Percentiles rank a stretch among this genome's conserved stretches.
phyloP scores from a whole-genome alignment of 352 stramenopile genomes.

The Thraustochytrium sp. region DNA sequence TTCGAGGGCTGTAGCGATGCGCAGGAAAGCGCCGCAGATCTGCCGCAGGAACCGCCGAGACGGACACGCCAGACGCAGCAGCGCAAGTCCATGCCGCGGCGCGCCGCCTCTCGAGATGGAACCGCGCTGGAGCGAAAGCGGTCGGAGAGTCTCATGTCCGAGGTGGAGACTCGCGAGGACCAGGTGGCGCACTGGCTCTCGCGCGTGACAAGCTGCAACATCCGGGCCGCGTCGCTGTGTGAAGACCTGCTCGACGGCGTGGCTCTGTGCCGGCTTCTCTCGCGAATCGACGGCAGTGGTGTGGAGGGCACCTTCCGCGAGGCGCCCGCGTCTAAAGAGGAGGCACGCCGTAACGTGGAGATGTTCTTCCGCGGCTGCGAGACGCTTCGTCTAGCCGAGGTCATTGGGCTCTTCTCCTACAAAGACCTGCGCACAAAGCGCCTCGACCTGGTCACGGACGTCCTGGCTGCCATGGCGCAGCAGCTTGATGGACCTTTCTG shows the following conservation, averaged over 20 bases:
- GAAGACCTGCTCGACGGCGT: slow-evolving; percentile 30
- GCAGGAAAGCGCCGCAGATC: too few relatives aligned
- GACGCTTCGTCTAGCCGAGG: background rate
- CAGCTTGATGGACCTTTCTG: slow-evolving; percentile 7
- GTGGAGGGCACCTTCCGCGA: background rate
- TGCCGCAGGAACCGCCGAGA: too few relatives aligned
- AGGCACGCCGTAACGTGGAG: background rate
- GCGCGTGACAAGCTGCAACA: background rate
- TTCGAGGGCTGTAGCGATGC: too few relatives aligned
- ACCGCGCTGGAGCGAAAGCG: background rate
- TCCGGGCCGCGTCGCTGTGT: background rate
- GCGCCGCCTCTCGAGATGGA: background rate
- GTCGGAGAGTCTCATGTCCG: background rate
- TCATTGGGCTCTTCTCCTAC: slow-evolving; percentile 24
- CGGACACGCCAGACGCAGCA: too few relatives aligned
- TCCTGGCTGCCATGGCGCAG: background rate
- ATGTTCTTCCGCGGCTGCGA: slow-evolving; percentile 13
- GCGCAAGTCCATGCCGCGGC: too few relatives aligned
- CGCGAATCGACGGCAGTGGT: slow-evolving; percentile 12
- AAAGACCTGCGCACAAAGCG: slow-evolving; percentile 9
- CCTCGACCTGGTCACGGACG: background rate
- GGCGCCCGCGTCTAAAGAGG: background rate
- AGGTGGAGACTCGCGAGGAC: background rate
- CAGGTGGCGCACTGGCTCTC: background rate
- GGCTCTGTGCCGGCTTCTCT: background rate